Percentiles rank a stretch among this genome's conserved stretches.
Conservation (phyloP, 2,329 filamentous ascomycete genomes). For the Alternaria brassicae region DNA sequence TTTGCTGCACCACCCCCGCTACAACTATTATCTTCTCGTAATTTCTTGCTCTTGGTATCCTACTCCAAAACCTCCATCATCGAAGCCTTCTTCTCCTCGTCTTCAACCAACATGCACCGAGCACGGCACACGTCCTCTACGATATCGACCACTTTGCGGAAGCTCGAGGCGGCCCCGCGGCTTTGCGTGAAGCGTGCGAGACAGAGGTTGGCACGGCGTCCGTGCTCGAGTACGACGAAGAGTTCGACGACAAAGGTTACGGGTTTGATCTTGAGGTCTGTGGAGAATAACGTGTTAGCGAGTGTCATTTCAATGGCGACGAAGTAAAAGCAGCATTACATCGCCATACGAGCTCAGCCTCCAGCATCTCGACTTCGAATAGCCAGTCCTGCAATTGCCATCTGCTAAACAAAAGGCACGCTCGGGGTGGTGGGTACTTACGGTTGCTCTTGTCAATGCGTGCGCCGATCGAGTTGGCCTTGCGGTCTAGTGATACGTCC, state of each 20-base stretch:
- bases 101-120: slow-evolving; percentile 72
- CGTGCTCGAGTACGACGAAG: slow-evolving; percentile 88
- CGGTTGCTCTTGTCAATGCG: slow-evolving; percentile 78
- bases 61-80: slow-evolving; percentile 53
- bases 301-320: background rate
- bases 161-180: slow-evolving; percentile 88
- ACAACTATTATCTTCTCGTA: background rate
- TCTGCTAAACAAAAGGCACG: slow-evolving; percentile 23
- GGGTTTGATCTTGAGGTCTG: slow-evolving; percentile 81
- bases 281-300: slow-evolving; percentile 15
- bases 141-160: slow-evolving; percentile 81
- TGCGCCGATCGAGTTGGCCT: slow-evolving; percentile 79
- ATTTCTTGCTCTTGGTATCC: slow-evolving; percentile 13
- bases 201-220: slow-evolving; percentile 75
- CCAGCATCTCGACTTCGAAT: slow-evolving; percentile 29
- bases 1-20: background rate
- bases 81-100: slow-evolving; percentile 53
- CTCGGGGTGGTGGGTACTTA: slow-evolving; percentile 57
- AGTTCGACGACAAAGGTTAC: slow-evolving; percentile 89
- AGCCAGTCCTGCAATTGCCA: slow-evolving; percentile 22
- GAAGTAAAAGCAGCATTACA: slow-evolving; percentile 26
- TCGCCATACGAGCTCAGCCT: slow-evolving; percentile 19
- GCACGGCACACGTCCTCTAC: slow-evolving; percentile 72
- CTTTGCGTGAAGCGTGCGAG: slow-evolving; percentile 89
- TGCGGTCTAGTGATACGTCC: slow-evolving; percentile 79